Conservation (phyloP, 257 asterid species). For the Coffea eugenioides region DNA sequence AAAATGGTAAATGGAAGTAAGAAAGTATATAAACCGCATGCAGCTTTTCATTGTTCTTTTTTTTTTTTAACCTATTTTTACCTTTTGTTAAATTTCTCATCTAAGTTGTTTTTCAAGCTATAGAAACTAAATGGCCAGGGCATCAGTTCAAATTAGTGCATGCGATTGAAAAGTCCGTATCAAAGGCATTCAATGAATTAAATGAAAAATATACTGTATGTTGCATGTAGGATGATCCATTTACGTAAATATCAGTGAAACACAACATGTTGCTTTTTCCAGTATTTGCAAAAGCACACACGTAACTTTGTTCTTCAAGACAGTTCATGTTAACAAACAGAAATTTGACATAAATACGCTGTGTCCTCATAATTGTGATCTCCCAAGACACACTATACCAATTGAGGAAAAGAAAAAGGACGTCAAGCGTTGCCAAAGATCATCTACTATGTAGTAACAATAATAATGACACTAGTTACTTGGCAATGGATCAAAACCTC, state of each 20-base stretch:
- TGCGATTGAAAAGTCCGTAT: background rate
- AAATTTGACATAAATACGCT: conserved; percentile 2
- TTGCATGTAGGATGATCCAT: background rate
- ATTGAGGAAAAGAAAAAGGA: background rate
- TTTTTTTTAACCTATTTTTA: background rate
- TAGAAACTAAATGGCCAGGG: background rate
- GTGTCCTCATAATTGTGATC: background rate
- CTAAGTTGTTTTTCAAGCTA: background rate
- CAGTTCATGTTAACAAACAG: conserved; percentile 3
- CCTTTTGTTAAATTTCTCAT: background rate
- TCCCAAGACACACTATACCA: background rate
- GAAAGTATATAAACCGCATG: background rate
- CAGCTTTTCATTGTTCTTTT: background rate
- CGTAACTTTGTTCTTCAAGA: background rate
- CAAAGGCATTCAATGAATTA: background rate
- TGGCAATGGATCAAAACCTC: background rate
- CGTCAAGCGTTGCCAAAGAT: background rate
- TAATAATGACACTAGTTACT: no score
- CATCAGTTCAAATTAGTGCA: background rate
- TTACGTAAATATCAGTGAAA: background rate
- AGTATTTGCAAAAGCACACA: background rate
- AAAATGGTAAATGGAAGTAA: background rate
- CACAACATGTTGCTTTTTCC: background rate
- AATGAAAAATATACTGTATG: background rate
- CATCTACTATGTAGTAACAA: background rate